Base-by-base conservation (phyloP, 495 filamentous ascomycete species). In the Penicillium nucicola region DNA sequence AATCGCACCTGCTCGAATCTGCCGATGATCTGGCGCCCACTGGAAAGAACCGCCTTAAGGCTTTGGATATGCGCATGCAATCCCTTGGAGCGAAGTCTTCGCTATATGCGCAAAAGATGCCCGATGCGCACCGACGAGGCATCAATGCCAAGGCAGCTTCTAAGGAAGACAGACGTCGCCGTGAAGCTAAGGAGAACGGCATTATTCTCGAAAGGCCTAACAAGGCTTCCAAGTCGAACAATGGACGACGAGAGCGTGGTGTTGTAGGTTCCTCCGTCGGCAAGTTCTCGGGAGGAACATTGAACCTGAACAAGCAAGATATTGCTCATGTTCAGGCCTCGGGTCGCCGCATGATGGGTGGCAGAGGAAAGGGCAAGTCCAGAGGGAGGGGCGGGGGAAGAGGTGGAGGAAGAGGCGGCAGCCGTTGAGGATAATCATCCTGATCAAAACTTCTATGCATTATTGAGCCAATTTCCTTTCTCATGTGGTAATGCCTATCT, bases 1-100 rank as follows among this genome's bases (percentile, higher is more conserved):
- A 98, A 75, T 97, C 92, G 1, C 92, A 97, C 69, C 85, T 98
- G 31, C 84, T 98, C 45, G 85, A 91, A 13, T 68, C 76, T 0
- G 76, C 83, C 2, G 74, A 74, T 9, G 77, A 79, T n/a, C 82
- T 87, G 37, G 74, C 80, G 5, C 77, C 79, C 1, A 78, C 80
- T 0, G 86, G 87, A 13, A 81, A 77, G 53, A 81, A 81, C 60
- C 77, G 80, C 19, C 81, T 88, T 52, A 90, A 87, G 65, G 90
- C 90, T 7, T 76, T 87, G 22, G 91, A 97, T 63, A 65, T 95
- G 42, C 85, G 92, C 35, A 76, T 97, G 36, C 84, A 86, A 61
- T 78, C 84, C 4, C 75, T 98, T 1, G 92, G 91, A 2, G 85
- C 88, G 5, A 92, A 89, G 65, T 61, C 70, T 14, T 88, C 88